Evolutionary conservation across 2,329 filamentous ascomycete genomes (phyloP).

Genomic region (Aspergillus sp.): DNA sequence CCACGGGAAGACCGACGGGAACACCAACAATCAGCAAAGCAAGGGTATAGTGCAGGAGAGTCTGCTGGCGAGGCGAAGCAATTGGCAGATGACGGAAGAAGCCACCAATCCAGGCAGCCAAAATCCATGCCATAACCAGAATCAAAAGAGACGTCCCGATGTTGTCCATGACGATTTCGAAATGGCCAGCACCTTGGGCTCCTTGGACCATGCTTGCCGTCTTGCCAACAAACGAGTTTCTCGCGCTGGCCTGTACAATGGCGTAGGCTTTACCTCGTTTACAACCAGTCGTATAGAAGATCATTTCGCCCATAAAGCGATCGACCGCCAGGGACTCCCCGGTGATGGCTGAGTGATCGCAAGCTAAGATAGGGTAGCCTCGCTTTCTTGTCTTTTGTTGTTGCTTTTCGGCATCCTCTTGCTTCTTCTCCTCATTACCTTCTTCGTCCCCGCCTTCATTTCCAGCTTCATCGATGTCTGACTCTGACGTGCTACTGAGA

Average conservation of each 20-base stretch:
- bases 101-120: constrained; percentile 73
- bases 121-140: constrained; percentile 74
- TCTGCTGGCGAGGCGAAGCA: constrained; percentile 54
- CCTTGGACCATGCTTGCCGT: constrained; percentile 72
- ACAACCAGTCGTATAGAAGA: constrained; percentile 78
- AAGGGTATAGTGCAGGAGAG: constrained; percentile 67
- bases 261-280: constrained; percentile 77
- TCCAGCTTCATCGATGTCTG: constrained; percentile 54
- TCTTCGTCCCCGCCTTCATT: constrained; percentile 54
- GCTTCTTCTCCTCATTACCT: constrained; percentile 14
- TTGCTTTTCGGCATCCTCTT: constrained; percentile 14
- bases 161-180: constrained; percentile 80
- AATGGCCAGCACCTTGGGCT: constrained; percentile 73
- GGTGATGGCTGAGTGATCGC: constrained; percentile 78
- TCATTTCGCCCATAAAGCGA: constrained; percentile 66
- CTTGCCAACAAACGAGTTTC: constrained; percentile 72
- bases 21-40: constrained; percentile 75
- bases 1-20: constrained; percentile 77
- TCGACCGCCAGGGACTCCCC: constrained; percentile 75
- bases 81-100: constrained; percentile 72
- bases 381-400: constrained; percentile 35
- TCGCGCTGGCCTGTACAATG: constrained; percentile 65
- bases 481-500: constrained; percentile 50
- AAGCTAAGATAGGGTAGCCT: constrained; percentile 66
- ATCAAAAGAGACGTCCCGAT: constrained; percentile 73